Evolutionary conservation across 768 basidiomycete species (phyloP), one percentile per base, ranked within the genome.

Genomic region (Gloeopeniophorella convolvens): DNA sequence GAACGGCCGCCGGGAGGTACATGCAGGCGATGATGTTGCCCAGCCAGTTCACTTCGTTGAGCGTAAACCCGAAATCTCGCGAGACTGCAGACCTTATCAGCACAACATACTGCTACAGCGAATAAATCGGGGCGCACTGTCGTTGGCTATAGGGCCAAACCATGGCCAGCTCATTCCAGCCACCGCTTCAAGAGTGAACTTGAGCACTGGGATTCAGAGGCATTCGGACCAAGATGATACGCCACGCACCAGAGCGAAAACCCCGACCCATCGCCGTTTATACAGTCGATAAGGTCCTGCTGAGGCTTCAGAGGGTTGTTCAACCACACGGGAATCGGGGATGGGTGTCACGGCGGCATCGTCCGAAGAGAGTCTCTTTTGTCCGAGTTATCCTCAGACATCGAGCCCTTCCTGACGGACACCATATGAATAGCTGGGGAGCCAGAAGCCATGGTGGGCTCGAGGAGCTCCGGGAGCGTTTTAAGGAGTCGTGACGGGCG

Each of bases 61-160:
- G 66, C 0, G 81, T 76, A 53, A 89, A 78, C n/a, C 70, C 67
- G 57, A 89, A 89, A 31, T 85, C 79, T 3, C 60, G 57, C 9
- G 77, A 74, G 58, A 76, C 85, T 89, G 55, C n/a, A n/a, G n/a
- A n/a, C n/a, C n/a, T n/a, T n/a, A n/a, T n/a, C n/a, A n/a, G n/a
- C n/a, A n/a, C n/a, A n/a, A n/a, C n/a, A n/a, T n/a, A n/a, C n/a
- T n/a, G n/a, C n/a, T n/a, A n/a, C n/a, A 48, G 9, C 6, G 23
- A 5, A 20, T 5, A 15, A 12, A 54, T 13, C n/a, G 18, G 5
- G 11, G 52, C 72, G 37, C 41, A 89, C 88, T 71, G 58, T 81
- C 63, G 34, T 79, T 80, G 0, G 89, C 70, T 46, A 93, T 90
- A 3, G 89, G 85, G 3, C 89, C 88, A 59, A 91, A 92, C 88